Conservation (phyloP, 176 grass and related monocot genomes). For the Chloris gayana region DNA sequence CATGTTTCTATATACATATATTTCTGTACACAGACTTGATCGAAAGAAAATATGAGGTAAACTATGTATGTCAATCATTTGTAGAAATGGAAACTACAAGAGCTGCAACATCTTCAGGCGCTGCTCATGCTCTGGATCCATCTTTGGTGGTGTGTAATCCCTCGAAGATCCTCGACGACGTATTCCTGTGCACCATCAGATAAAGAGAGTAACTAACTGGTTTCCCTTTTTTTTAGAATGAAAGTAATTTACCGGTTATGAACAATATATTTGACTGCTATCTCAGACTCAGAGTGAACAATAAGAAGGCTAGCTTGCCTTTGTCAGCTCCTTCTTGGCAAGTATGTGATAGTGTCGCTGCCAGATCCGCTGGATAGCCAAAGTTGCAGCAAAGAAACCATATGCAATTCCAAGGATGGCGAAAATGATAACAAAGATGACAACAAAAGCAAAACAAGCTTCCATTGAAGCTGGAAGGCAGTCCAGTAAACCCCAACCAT, state of each 20-base stretch:
- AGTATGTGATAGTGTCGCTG: constrained; percentile 86
- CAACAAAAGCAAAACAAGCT: constrained; percentile 74
- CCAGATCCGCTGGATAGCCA: constrained; percentile 87
- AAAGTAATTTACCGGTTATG: too few species aligned
- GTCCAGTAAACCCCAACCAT: constrained; percentile 73
- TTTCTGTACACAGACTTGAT: background rate
- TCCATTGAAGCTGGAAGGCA: constrained; percentile 75
- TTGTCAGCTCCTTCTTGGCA: constrained; percentile 82
- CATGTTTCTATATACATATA: background rate
- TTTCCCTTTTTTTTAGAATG: too few species aligned
- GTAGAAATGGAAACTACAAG: constrained; percentile 42
- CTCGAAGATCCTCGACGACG: constrained; percentile 65
- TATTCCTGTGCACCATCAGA: constrained; percentile 55
- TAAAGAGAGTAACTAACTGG: background rate
- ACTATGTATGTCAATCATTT: background rate
- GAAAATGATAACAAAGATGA: constrained; percentile 82
- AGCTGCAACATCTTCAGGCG: constrained; percentile 71
- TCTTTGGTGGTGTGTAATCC: constrained; percentile 59
- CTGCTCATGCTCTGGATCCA: constrained; percentile 71
- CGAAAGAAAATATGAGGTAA: background rate
- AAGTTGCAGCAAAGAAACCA: constrained; percentile 74
- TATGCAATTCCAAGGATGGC: constrained; percentile 83
- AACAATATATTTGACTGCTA: background rate
- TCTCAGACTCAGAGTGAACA: background rate
- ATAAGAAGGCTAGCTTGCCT: constrained; percentile 36